Conservation (phyloP, 139 green algal genomes). For the Choricystis sp. region DNA sequence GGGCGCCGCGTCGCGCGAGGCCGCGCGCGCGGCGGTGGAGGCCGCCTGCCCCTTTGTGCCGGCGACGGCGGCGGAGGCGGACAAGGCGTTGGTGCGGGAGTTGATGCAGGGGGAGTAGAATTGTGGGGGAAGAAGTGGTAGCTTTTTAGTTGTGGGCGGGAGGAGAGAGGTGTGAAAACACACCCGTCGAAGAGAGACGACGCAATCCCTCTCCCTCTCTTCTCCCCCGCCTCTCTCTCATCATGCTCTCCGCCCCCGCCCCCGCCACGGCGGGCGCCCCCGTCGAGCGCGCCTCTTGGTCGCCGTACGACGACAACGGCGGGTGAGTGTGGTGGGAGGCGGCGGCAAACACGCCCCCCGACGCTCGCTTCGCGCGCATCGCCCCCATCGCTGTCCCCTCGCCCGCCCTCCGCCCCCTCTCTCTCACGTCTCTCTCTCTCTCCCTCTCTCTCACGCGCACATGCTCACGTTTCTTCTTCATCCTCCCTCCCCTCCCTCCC, state of each 20-base stretch:
- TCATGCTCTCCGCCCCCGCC: background rate
- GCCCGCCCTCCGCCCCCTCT: too few species aligned
- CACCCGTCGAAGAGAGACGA: background rate
- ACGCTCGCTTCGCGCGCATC: background rate
- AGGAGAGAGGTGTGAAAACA: background rate
- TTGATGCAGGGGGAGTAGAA: background rate
- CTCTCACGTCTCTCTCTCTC: background rate
- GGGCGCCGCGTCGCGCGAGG: background rate
- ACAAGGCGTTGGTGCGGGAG: background rate
- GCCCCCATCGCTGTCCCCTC: too few species aligned
- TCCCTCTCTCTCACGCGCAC: slow-evolving; percentile 4
- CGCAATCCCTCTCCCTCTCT: background rate
- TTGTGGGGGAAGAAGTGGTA: background rate
- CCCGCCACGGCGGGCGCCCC: too few species aligned
- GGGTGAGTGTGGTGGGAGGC: slow-evolving; percentile 22
- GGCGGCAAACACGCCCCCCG: background rate
- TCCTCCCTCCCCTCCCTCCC: too few species aligned
- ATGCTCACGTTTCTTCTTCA: slow-evolving; percentile 19
- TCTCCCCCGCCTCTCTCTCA: background rate
- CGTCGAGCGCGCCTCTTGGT: background rate
- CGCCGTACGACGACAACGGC: slow-evolving; percentile 58
- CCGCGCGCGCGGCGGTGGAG: background rate
- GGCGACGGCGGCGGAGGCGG: background rate
- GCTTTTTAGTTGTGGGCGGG: background rate
- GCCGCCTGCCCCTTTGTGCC: too few species aligned